These are phyloP conservation scores for Balakata baccata DNA, from an alignment of 345 rosid species.

Conservation along the genomic window DNA sequence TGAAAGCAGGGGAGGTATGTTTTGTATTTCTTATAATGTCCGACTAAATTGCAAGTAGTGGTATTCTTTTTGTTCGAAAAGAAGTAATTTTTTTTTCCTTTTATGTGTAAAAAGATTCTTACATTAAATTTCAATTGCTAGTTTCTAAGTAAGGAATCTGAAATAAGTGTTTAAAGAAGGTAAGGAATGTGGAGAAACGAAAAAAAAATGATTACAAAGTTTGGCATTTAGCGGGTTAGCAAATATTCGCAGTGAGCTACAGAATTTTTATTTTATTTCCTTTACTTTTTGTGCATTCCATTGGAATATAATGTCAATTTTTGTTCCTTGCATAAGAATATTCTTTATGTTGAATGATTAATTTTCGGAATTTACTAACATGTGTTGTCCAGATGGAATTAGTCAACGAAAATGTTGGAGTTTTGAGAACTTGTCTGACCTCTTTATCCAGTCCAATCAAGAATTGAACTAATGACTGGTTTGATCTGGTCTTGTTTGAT, in stretches of 20 bases:
- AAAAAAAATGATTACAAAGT: not conserved
- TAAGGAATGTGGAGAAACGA: not conserved
- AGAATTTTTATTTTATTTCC: not conserved
- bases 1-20: conserved; percentile 83
- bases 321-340: not conserved
- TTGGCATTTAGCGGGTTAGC: not conserved
- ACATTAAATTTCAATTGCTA: not conserved
- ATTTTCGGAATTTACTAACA: not conserved
- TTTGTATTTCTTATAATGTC: not conserved
- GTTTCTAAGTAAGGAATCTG: not conserved
- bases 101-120: not conserved
- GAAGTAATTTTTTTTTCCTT: not conserved
- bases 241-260: not conserved
- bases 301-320: not conserved
- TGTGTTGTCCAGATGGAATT: not conserved
- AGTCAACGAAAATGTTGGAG: not conserved
- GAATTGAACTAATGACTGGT: not conserved
- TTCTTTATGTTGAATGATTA: not conserved
- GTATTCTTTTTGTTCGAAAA: not conserved
- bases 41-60: not conserved
- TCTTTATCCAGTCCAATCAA: not conserved
- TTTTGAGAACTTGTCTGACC: not conserved
- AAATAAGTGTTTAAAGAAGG: not conserved
- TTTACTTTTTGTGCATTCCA: not conserved
- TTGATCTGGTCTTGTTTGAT: not conserved